Conservation (phyloP, 129 eudicot species). For the Flaveria linearis region DNA sequence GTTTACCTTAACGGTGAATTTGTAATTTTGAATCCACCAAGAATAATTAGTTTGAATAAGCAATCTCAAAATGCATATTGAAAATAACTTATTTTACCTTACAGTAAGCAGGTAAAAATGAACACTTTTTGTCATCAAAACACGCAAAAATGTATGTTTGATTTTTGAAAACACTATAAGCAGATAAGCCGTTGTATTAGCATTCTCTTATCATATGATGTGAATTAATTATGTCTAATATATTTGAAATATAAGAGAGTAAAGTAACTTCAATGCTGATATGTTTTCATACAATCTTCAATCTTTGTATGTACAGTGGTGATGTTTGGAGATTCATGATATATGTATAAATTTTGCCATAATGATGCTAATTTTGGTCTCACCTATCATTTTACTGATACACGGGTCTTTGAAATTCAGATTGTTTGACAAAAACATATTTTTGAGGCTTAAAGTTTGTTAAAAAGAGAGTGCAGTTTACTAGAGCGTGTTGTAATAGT, state of each 20-base stretch:
- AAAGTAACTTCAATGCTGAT: constrained; percentile 3
- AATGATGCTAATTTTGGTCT: constrained; percentile 5
- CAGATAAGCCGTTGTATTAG: not conserved
- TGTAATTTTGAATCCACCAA: not conserved
- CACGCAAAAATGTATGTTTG: not conserved
- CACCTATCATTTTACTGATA: not conserved
- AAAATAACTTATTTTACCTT: not conserved
- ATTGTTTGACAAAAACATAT: not conserved
- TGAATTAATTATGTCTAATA: not conserved
- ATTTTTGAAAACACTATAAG: not conserved
- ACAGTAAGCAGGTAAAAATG: not conserved
- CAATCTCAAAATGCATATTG: not conserved
- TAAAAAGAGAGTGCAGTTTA: not conserved
- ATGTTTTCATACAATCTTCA: not conserved
- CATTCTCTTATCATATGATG: not conserved
- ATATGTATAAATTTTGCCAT: constrained; percentile 1
- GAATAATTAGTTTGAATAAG: not conserved
- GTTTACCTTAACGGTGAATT: not conserved
- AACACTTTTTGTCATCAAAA: not conserved
- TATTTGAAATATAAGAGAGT: not conserved
- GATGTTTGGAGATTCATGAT: not conserved
- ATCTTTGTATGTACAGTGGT: not conserved
- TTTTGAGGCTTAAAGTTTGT: not conserved
- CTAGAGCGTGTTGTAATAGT: not conserved
- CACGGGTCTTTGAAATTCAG: not conserved